Conservation (phyloP, 2,329 filamentous ascomycete genomes). For the Neonectria magnoliae region DNA sequence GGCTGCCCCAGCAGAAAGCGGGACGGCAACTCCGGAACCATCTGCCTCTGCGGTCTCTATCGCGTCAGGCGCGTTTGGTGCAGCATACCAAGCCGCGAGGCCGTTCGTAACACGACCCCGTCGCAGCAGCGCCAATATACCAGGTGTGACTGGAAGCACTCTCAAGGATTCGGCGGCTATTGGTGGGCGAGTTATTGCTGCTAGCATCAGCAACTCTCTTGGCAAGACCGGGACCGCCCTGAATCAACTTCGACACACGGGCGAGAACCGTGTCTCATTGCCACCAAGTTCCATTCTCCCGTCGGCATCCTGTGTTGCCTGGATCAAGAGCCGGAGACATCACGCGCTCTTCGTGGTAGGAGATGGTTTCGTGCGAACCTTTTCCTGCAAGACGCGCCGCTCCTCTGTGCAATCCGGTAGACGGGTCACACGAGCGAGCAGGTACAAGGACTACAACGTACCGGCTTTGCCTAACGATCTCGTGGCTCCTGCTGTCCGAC, state of each 20-base stretch:
- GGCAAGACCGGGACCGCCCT: conserved; percentile 77
- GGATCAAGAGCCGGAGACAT: conserved; percentile 70
- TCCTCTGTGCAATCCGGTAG: conserved; percentile 64
- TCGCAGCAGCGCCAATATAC: conserved; percentile 56
- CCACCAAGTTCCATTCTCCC: conserved; percentile 66
- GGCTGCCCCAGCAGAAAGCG: conserved; percentile 55
- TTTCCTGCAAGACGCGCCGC: conserved; percentile 67
- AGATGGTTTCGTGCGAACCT: conserved; percentile 72
- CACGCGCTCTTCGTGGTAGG: conserved; percentile 73
- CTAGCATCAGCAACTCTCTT: conserved; percentile 78
- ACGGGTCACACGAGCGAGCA: conserved; percentile 63
- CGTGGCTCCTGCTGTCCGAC: conserved; percentile 65
- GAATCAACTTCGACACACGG: conserved; percentile 76
- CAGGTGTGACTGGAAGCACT: conserved; percentile 51
- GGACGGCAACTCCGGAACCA: conserved; percentile 59
- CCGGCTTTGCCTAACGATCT: conserved; percentile 69
- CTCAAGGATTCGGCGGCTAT: conserved; percentile 72
- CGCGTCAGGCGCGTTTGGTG: conserved; percentile 75
- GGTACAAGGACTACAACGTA: conserved; percentile 74
- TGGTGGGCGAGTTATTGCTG: conserved; percentile 76
- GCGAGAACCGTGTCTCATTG: conserved; percentile 78
- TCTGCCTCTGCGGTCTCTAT: conserved; percentile 70
- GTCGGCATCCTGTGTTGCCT: conserved; percentile 69
- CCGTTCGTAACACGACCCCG: conserved; percentile 66
- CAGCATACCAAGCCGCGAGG: conserved; percentile 74